Percentiles rank a stretch among this genome's conserved stretches.
phyloP scores from a whole-genome alignment of 2,329 filamentous ascomycete species.

The Aspergillus carbonarius region DNA sequence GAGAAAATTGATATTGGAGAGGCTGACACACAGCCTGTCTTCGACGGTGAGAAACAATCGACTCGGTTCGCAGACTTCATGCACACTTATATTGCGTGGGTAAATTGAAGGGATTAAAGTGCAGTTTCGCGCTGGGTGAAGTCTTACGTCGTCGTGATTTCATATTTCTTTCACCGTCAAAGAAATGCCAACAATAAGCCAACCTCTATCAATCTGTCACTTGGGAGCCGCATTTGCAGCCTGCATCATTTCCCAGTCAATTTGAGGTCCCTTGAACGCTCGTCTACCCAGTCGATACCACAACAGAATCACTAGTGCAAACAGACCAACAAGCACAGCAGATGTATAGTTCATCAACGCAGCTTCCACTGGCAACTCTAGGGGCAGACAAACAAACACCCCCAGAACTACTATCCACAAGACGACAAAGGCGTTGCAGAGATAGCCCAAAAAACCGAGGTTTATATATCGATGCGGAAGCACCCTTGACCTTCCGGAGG shows the following conservation, averaged over 20 bases:
- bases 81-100: too few species aligned
- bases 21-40: too few species aligned
- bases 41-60: too few species aligned
- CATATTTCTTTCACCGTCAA: neutral
- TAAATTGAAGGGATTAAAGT: neutral
- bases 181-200: neutral
- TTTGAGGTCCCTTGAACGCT: neutral
- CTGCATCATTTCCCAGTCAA: neutral
- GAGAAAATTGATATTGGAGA: too few species aligned
- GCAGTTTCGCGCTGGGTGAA: neutral
- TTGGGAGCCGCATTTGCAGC: neutral
- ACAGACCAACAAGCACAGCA: conserved; percentile 2
- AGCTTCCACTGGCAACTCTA: conserved; percentile 31
- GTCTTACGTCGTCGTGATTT: neutral
- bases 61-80: too few species aligned
- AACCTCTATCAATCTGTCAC: neutral
- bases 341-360: conserved; percentile 5
- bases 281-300: neutral
- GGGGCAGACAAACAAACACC: conserved; percentile 49
- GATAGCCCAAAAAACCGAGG: conserved; percentile 34
- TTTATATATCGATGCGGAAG: neutral
- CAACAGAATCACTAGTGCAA: conserved; percentile 21
- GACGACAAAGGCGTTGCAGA: conserved; percentile 42
- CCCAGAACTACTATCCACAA: conserved; percentile 47
- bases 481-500: neutral